Conservation (phyloP, 1,139 yeast species). For the Diutina mesorugosa region DNA sequence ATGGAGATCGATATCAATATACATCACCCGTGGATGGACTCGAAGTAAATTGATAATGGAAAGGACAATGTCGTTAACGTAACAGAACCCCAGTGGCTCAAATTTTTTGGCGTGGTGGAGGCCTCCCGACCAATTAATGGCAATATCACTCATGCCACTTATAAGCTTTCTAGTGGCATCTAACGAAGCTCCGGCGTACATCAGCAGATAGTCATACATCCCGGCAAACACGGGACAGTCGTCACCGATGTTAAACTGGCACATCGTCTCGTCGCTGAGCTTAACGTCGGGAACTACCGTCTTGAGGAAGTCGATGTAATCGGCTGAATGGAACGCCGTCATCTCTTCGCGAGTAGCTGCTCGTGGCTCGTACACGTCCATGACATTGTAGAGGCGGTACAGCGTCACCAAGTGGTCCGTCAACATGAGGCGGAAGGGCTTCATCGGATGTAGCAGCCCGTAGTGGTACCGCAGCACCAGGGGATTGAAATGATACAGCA, state of each 20-base stretch:
- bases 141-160: constrained; percentile 82
- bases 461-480: constrained; percentile 74
- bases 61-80: constrained; percentile 86
- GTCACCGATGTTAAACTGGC: constrained; percentile 87
- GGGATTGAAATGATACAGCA: constrained; percentile 83
- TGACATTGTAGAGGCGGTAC: constrained; percentile 74
- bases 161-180: constrained; percentile 85
- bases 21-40: constrained; percentile 81
- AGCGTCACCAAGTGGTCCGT: constrained; percentile 86
- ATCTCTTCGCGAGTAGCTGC: constrained; percentile 74
- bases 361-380: constrained; percentile 82
- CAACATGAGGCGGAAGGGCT: constrained; percentile 88
- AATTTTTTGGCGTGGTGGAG: constrained; percentile 92
- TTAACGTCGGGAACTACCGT: constrained; percentile 71
- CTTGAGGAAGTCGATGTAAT: constrained; percentile 71
- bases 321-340: constrained; percentile 72
- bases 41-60: constrained; percentile 74
- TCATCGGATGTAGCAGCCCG: constrained; percentile 95
- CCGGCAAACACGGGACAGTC: constrained; percentile 98
- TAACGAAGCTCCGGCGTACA: constrained; percentile 85
- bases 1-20: constrained; percentile 90
- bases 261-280: constrained; percentile 40
- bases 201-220: constrained; percentile 72
- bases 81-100: constrained; percentile 92
- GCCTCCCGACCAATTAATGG: constrained; percentile 97